Conservation (phyloP, 345 rosid species). For the Arabis hirsuta region DNA sequence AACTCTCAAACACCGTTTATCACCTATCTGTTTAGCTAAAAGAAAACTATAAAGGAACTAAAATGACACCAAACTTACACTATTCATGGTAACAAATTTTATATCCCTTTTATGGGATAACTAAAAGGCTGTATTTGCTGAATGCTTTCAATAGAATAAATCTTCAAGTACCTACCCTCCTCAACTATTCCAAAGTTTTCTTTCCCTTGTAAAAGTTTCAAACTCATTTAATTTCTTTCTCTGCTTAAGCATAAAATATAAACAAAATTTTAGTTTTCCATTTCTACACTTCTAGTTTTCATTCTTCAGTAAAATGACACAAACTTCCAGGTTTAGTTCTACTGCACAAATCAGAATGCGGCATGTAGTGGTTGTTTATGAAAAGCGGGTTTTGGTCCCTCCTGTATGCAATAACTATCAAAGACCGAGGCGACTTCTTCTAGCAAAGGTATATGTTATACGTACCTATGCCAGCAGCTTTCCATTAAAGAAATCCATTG, state of each 20-base stretch:
- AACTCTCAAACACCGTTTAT: neutral
- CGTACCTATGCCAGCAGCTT: conserved; percentile 94
- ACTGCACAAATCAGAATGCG: neutral
- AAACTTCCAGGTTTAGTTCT: neutral
- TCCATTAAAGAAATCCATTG: conserved; percentile 79
- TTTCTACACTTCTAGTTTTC: neutral
- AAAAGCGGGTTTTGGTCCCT: neutral
- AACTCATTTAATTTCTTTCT: neutral
- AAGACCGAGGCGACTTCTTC: neutral
- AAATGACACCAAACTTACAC: conserved; percentile 2
- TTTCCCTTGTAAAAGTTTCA: neutral
- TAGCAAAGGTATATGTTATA: conserved; percentile 8
- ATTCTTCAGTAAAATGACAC: conserved; percentile 14
- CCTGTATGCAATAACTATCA: conserved; percentile 7
- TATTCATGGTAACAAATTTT: neutral
- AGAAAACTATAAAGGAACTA: neutral
- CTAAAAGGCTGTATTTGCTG: neutral
- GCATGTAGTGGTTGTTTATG: neutral
- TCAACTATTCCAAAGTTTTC: neutral
- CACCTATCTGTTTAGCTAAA: neutral
- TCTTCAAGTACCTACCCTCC: too few species aligned
- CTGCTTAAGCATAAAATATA: neutral
- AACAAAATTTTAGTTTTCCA: neutral
- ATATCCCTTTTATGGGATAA: neutral
- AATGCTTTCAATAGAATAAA: neutral